These are phyloP conservation scores for Colletotrichum limetticola DNA, from an alignment of 2,329 filamentous ascomycete genomes.

Conservation along the genomic window DNA sequence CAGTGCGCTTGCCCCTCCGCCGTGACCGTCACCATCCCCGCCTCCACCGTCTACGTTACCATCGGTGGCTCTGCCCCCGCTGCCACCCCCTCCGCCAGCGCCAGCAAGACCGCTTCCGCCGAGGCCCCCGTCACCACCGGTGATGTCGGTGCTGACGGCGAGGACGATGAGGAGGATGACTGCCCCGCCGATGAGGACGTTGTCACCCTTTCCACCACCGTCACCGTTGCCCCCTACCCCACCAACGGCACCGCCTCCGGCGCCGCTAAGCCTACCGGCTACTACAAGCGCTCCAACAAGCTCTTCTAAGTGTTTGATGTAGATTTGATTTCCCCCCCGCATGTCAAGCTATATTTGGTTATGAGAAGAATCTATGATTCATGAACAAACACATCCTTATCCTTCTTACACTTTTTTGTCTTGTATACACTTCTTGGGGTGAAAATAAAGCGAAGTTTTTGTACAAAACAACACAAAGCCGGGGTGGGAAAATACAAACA, in stretches of 20 bases:
- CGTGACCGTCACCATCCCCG: slow-evolving; percentile 39
- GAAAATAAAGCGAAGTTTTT: slow-evolving; percentile 24
- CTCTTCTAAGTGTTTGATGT: slow-evolving; percentile 34
- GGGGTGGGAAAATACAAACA: not conserved
- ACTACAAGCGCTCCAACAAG: slow-evolving; percentile 41
- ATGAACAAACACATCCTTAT: slow-evolving; percentile 31
- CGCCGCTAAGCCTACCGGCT: slow-evolving; percentile 48
- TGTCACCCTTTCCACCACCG: slow-evolving; percentile 47
- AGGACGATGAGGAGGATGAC: slow-evolving; percentile 36
- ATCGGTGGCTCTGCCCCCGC: slow-evolving; percentile 32
- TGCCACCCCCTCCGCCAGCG: slow-evolving; percentile 13
- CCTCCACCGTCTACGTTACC: slow-evolving; percentile 43
- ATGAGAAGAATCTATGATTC: slow-evolving; percentile 36
- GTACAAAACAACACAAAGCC: not conserved
- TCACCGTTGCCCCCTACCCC: slow-evolving; percentile 48
- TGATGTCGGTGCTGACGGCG: slow-evolving; percentile 32
- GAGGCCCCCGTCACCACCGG: slow-evolving; percentile 39
- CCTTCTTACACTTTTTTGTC: slow-evolving; percentile 19
- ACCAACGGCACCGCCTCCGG: slow-evolving; percentile 52
- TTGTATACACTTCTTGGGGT: slow-evolving; percentile 23
- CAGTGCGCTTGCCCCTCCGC: slow-evolving; percentile 35
- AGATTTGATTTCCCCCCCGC: slow-evolving; percentile 31
- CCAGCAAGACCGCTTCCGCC: slow-evolving; percentile 36
- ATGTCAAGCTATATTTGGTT: slow-evolving; percentile 33
- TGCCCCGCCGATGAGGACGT: slow-evolving; percentile 34